Percentiles rank a stretch among this genome's conserved stretches.
These are phyloP conservation scores for Aureobasidium sp. DNA, from an alignment of 2,329 filamentous ascomycete species.

Conservation along the genomic window DNA sequence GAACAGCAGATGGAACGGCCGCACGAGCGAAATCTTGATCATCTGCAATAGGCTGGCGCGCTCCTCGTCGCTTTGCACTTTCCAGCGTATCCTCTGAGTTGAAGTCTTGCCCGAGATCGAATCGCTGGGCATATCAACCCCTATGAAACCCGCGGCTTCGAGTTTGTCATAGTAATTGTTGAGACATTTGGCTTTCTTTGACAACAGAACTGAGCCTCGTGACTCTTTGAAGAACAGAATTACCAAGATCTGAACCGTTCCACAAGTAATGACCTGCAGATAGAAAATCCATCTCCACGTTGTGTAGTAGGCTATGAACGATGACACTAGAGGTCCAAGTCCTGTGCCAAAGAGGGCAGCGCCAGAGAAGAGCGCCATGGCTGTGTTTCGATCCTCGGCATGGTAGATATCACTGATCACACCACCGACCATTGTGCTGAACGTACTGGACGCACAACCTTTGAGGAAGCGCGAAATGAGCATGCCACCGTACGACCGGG, in stretches of 20 bases:
- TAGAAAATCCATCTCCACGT: conserved; percentile 84
- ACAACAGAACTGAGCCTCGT: conserved; percentile 70
- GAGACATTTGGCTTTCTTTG: conserved; percentile 62
- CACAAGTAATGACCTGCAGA: conserved; percentile 67
- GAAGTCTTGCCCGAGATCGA: conserved; percentile 22
- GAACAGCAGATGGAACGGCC: conserved; percentile 70
- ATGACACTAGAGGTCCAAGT: conserved; percentile 64
- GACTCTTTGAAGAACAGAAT: conserved; percentile 73
- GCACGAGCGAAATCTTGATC: conserved; percentile 65
- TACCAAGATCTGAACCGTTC: conserved; percentile 56
- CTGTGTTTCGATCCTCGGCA: conserved; percentile 70
- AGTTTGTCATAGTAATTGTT: conserved; percentile 74
- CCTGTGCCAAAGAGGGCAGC: conserved; percentile 73
- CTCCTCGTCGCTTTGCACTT: conserved; percentile 71
- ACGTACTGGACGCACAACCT: conserved; percentile 69
- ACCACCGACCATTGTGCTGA: conserved; percentile 87
- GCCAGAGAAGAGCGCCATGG: conserved; percentile 85
- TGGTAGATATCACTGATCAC: conserved; percentile 83
- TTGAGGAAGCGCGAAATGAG: conserved; percentile 67
- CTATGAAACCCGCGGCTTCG: conserved; percentile 57
- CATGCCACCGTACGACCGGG: conserved; percentile 64
- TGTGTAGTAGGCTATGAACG: conserved; percentile 51
- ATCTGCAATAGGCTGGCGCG: conserved; percentile 60
- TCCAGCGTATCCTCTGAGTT: conserved; percentile 63
- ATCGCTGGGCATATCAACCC: conserved; percentile 41